Evolutionary conservation across 345 rosid genomes (phyloP), one percentile per base, ranked within the genome.

Genomic region (Gossypioides kirkii): DNA sequence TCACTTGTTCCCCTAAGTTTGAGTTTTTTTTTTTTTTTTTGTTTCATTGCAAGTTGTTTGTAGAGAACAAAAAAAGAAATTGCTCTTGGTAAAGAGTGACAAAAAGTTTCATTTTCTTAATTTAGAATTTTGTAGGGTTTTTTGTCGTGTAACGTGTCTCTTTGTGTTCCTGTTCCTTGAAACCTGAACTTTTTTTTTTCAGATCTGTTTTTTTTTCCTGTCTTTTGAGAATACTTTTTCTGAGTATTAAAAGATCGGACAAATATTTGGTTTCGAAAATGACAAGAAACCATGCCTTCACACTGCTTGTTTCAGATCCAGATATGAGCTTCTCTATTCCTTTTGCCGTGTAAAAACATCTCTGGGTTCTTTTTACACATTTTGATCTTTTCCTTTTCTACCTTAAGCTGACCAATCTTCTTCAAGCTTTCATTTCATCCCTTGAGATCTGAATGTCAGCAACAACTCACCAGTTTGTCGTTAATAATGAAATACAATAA

Each of bases 201-300:
- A 70, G 71, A 75, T 77, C 77, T 78, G 71, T 9, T 73, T 46
- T 25, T 70, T 70, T 22, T 56, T 11, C 13, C 6, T 23, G 11
- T 45, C 13, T 45, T 45, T 45, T 58, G 36, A 20, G 23, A 43
- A n/a, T n/a, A n/a, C n/a, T 53, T 18, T 23, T 20, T 22, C 17
- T 58, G 22, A 4, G 18, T 16, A 9, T 3, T 1, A 2, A 20
- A 1, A n/a, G 61, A 66, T 56, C 78, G 55, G 73, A 76, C 70
- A 50, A 10, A 23, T 66, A 25, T 9, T 43, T 13, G 11, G 14
- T n/a, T 53, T 55, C 3, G 67, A 38, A 36, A 38, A 18, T 62
- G 67, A 62, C 32, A 43, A 16, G 2, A 43, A 65, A 65, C 43
- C 69, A 18, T 18, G 26, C 20, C 8, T 18, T 1, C 20, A 42